Percentiles rank a stretch among this genome's conserved stretches.
These are phyloP conservation scores for Phytophthora idaei DNA, from an alignment of 352 stramenopile genomes.

Conservation along the genomic window DNA sequence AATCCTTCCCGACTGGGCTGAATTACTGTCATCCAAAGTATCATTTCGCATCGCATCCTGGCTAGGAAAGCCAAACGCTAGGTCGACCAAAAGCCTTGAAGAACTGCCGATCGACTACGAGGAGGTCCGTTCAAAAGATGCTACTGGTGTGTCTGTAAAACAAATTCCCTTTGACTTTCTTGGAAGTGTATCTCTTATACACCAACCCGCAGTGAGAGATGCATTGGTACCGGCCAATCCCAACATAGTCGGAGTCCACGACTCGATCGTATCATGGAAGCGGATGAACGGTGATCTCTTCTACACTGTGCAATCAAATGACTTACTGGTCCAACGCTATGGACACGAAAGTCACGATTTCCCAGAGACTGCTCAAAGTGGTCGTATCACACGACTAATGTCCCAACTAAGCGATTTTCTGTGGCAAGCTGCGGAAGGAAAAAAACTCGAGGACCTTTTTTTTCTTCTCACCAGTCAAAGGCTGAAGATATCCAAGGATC, in stretches of 20 bases:
- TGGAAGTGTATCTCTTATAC: slow-evolving; percentile 2
- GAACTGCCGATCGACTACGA: slow-evolving; percentile 6
- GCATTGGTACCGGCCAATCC: slow-evolving; percentile 19
- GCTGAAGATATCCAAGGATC: neutral
- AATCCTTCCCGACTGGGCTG: slow-evolving; percentile 21
- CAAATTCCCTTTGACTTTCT: slow-evolving; percentile 35
- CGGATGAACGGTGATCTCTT: slow-evolving; percentile 41
- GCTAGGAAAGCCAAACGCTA: slow-evolving; percentile 13
- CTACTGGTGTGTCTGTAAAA: slow-evolving; percentile 10
- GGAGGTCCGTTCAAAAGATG: slow-evolving; percentile 5
- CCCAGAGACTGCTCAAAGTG: slow-evolving; percentile 32
- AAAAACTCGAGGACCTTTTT: slow-evolving; percentile 35
- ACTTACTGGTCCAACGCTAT: slow-evolving; percentile 24
- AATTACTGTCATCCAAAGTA: slow-evolving; percentile 13
- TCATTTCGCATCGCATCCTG: slow-evolving; percentile 25
- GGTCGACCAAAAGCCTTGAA: neutral
- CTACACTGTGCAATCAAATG: slow-evolving; percentile 29
- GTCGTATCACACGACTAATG: slow-evolving; percentile 29
- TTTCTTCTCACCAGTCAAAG: slow-evolving; percentile 9
- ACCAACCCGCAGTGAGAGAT: slow-evolving; percentile 18
- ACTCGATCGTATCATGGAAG: slow-evolving; percentile 34
- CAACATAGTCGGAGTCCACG: slow-evolving; percentile 22
- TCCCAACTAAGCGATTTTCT: slow-evolving; percentile 35
- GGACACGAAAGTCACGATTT: slow-evolving; percentile 44
- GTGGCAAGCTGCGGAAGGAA: slow-evolving; percentile 25